Evolutionary conservation across 768 basidiomycete species (phyloP).

Genomic region (Hebeloma cylindrosporum): DNA sequence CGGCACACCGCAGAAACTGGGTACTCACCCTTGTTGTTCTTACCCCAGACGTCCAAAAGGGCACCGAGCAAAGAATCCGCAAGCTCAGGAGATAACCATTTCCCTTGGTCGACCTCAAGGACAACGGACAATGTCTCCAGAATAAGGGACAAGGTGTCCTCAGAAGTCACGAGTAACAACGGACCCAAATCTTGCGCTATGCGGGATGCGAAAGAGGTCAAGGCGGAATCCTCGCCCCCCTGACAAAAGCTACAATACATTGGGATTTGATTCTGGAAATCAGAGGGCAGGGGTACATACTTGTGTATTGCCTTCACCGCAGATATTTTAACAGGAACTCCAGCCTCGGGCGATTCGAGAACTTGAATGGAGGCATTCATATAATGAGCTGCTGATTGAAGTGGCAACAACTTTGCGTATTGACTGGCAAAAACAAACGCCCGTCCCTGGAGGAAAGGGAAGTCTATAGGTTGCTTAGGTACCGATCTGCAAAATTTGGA

Average conservation of each 20-base stretch:
- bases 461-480: constrained; percentile 45
- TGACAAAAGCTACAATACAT: constrained; percentile 61
- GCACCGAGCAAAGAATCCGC: constrained; percentile 65
- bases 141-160: constrained; percentile 87
- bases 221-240: constrained; percentile 56
- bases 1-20: neutral
- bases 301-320: constrained; percentile 93
- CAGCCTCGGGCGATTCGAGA: constrained; percentile 68
- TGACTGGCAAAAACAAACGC: constrained; percentile 94
- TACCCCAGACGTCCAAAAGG: constrained; percentile 79
- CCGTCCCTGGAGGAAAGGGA: constrained; percentile 92
- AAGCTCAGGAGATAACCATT: constrained; percentile 70
- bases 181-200: constrained; percentile 84
- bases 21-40: constrained; percentile 75
- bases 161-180: constrained; percentile 74
- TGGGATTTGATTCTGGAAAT: constrained; percentile 7
- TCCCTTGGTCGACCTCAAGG: constrained; percentile 68
- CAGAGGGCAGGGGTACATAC: constrained; percentile 45
- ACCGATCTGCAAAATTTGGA: neutral
- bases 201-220: constrained; percentile 64
- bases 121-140: constrained; percentile 84
- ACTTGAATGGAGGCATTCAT: constrained; percentile 85
- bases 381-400: constrained; percentile 78
- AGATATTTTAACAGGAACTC: constrained; percentile 89
- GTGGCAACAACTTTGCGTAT: constrained; percentile 72